Conservation (phyloP, 441 rosid genomes). For the Erodium moschatum region DNA sequence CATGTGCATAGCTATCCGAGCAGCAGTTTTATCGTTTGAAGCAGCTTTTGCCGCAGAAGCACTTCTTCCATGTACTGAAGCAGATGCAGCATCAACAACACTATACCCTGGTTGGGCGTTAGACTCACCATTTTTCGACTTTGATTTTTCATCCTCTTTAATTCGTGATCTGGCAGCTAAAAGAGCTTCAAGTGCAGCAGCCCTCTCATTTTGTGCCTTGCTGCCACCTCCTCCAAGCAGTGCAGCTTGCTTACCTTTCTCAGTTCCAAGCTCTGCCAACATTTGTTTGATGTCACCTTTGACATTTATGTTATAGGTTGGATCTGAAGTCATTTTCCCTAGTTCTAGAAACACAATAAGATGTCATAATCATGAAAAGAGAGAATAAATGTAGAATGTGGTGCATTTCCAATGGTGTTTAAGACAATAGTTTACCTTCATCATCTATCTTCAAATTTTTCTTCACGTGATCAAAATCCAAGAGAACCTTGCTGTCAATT, state of each 20-base stretch:
- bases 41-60: slow-evolving; percentile 87
- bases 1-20: slow-evolving; percentile 91
- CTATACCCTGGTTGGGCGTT: slow-evolving; percentile 47
- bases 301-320: slow-evolving; percentile 62
- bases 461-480: slow-evolving; percentile 87
- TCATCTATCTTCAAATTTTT: slow-evolving; percentile 67
- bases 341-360: slow-evolving; percentile 35
- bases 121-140: slow-evolving; percentile 44
- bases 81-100: slow-evolving; percentile 93
- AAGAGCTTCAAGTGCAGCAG: slow-evolving; percentile 77
- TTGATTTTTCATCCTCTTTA: slow-evolving; percentile 51
- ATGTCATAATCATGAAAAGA: slow-evolving; percentile 16
- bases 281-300: slow-evolving; percentile 81
- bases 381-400: slow-evolving; percentile 6
- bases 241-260: slow-evolving; percentile 73
- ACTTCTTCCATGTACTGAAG: slow-evolving; percentile 91
- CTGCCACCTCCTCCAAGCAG: slow-evolving; percentile 88
- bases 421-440: slow-evolving; percentile 45
- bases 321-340: slow-evolving; percentile 62
- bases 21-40: slow-evolving; percentile 70
- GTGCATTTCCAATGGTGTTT: slow-evolving; percentile 11
- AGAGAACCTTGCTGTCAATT: slow-evolving; percentile 49
- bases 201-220: slow-evolving; percentile 89
- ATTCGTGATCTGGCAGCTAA: slow-evolving; percentile 74
- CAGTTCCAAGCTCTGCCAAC: slow-evolving; percentile 87